Evolutionary conservation across 495 filamentous ascomycete species (phyloP).

Genomic region (Podospora australis): DNA sequence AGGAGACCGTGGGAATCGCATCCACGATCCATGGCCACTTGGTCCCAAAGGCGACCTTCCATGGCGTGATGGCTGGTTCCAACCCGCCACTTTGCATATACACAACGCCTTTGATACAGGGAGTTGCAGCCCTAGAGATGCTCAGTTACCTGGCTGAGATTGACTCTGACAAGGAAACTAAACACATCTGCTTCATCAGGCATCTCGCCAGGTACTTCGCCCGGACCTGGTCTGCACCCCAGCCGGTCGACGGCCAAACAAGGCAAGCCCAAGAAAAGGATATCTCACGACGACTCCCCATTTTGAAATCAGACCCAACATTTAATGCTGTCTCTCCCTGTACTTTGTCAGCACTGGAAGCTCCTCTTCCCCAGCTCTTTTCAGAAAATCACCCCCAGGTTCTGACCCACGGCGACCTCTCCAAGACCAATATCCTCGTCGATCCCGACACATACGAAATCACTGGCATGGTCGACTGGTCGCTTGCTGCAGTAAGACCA

Average conservation of each 20-base stretch:
- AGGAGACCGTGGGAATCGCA: not conserved
- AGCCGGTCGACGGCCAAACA: not conserved
- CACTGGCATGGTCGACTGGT: conserved; percentile 7
- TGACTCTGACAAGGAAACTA: not conserved
- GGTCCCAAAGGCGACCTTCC: not conserved
- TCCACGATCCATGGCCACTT: not conserved
- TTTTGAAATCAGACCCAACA: not conserved
- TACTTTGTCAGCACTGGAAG: not conserved
- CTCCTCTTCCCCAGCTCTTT: not conserved
- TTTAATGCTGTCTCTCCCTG: not conserved
- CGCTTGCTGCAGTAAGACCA: not conserved
- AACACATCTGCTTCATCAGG: not conserved
- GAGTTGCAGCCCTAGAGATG: not conserved
- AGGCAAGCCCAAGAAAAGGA: not conserved
- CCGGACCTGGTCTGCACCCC: not conserved
- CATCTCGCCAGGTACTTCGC: not conserved
- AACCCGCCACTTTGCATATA: not conserved
- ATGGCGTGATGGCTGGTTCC: not conserved
- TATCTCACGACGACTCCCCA: not conserved
- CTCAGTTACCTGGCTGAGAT: not conserved
- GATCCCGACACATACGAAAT: conserved; percentile 8
- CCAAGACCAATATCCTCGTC: conserved; percentile 8
- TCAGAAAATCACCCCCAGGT: not conserved
- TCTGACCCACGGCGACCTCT: conserved; percentile 7
- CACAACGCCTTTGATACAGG: not conserved